Conservation (phyloP, 2,329 filamentous ascomycete genomes). For the Boeremia lycopersici region DNA sequence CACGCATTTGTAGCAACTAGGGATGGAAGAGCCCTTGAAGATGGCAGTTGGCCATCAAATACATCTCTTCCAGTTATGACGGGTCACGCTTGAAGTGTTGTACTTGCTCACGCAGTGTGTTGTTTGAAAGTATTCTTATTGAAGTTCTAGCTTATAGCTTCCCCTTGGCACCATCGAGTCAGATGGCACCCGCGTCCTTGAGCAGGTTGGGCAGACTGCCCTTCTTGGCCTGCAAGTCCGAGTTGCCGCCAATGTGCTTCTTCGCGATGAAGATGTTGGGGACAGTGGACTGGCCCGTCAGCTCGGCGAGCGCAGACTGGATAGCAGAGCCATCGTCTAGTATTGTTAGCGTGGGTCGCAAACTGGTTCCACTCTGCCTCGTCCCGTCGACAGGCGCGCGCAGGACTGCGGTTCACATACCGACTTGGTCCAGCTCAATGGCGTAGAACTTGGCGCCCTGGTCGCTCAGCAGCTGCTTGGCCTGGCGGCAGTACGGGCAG, state of each 20-base stretch:
- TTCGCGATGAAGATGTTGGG: constrained; percentile 93
- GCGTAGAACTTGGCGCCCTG: constrained; percentile 73
- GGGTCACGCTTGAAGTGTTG: background rate
- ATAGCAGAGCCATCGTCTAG: constrained; percentile 81
- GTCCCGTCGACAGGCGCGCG: background rate
- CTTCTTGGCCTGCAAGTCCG: constrained; percentile 75
- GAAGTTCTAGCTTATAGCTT: constrained; percentile 2
- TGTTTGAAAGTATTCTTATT: background rate
- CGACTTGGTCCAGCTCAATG: constrained; percentile 83
- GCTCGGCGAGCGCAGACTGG: constrained; percentile 79
- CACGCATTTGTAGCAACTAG: constrained; percentile 30
- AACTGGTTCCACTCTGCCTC: background rate
- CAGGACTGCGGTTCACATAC: constrained; percentile 58
- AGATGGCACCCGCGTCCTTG: constrained; percentile 68
- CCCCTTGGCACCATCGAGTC: constrained; percentile 33
- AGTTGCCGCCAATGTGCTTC: constrained; percentile 96
- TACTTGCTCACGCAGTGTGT: background rate
- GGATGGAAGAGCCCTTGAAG: constrained; percentile 16
- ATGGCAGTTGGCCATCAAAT: constrained; percentile 32
- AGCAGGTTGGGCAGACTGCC: constrained; percentile 68
- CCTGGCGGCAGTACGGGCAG: constrained; percentile 87
- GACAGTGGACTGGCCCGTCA: constrained; percentile 85
- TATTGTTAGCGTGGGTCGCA: background rate
- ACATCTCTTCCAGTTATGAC: constrained; percentile 19
- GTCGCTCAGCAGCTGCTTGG: constrained; percentile 75